These are phyloP conservation scores for Seminavis robusta DNA, from an alignment of 108 stramenopile species.

Conservation along the genomic window DNA sequence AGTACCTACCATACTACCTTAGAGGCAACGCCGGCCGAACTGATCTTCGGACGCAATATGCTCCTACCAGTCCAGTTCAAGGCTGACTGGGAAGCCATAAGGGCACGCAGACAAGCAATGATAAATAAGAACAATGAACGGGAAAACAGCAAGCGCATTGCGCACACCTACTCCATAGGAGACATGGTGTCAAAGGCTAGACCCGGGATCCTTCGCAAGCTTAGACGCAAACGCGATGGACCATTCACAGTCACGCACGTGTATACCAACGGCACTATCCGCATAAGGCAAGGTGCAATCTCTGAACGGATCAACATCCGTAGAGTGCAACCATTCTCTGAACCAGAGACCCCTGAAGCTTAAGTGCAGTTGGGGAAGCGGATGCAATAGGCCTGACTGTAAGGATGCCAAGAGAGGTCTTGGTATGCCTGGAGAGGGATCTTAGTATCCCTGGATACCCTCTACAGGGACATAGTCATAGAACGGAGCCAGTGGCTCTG, in stretches of 20 bases:
- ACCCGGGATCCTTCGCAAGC: conserved; percentile 5
- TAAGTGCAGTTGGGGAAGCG: no score
- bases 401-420: no score
- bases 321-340: conserved; percentile 18
- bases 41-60: conserved; percentile 41
- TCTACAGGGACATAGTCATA: no score
- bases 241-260: conserved; percentile 12
- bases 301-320: conserved; percentile 26
- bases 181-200: conserved; percentile 16
- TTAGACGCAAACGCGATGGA: neutral
- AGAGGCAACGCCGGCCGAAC: conserved; percentile 23
- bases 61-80: conserved; percentile 25
- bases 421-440: no score
- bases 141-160: conserved; percentile 18
- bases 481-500: no score
- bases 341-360: neutral
- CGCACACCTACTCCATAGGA: conserved; percentile 14
- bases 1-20: conserved; percentile 24
- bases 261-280: conserved; percentile 29
- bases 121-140: conserved; percentile 10
- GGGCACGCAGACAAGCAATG: conserved; percentile 6
- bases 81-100: conserved; percentile 27
- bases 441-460: no score
- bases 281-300: conserved; percentile 12
- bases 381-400: no score